Percentiles rank a stretch among this genome's conserved stretches.
These are phyloP conservation scores for Suhomyces xylopsoci DNA, from an alignment of 805 yeast species.

Conservation along the genomic window DNA sequence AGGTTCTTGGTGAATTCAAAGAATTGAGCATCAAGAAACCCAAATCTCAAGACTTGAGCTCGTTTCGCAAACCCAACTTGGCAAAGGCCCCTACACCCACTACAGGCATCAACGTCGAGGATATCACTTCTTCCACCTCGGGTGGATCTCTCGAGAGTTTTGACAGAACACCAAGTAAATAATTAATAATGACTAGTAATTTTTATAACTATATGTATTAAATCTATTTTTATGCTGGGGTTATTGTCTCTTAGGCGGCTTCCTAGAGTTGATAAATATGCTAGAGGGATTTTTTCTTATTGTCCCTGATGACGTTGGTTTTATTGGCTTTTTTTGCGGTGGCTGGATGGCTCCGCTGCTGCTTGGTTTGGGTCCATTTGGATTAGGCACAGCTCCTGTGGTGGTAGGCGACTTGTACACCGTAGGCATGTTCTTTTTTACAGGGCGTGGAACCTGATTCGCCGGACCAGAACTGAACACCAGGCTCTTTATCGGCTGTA, in stretches of 20 bases:
- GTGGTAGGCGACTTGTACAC: background rate
- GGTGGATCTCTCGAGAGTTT: background rate
- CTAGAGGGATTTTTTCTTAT: conserved; percentile 6
- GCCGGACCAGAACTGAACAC: background rate
- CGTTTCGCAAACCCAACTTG: background rate
- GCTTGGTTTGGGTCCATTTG: background rate
- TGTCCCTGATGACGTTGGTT: conserved; percentile 7
- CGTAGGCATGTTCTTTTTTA: background rate
- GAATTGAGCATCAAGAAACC: background rate
- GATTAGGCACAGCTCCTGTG: background rate
- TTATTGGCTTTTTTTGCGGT: background rate
- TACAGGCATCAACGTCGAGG: background rate
- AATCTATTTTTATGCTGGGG: background rate
- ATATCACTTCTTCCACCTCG: background rate
- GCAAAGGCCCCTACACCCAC: background rate
- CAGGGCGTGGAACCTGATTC: background rate
- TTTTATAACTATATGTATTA: too few species aligned
- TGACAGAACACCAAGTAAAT: background rate
- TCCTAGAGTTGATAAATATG: conserved; percentile 13
- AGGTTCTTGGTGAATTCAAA: background rate
- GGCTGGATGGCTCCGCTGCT: conserved; percentile 1
- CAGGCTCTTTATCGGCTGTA: conserved; percentile 2
- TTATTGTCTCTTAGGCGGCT: conserved; percentile 6
- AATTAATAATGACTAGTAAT: background rate
- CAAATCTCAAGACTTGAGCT: background rate